A percentile compares a stretch with the other conserved stretches of the same genome.
These are phyloP conservation scores for Neonectria hederae DNA, from an alignment of 2,329 filamentous ascomycete species.

Conservation along the genomic window DNA sequence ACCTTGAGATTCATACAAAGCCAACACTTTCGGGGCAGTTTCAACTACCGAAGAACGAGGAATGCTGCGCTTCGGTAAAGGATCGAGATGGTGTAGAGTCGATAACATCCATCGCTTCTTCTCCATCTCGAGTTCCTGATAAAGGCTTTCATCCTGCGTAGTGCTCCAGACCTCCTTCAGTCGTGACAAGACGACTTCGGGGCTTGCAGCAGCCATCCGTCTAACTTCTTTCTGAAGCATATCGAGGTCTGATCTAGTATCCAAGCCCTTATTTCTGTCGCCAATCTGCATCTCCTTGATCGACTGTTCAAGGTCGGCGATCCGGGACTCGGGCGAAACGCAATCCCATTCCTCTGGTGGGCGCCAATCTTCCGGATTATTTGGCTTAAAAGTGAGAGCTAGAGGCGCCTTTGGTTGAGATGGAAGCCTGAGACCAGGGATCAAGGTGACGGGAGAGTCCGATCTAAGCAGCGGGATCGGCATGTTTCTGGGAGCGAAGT, in stretches of 20 bases:
- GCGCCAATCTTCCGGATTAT: slow-evolving; percentile 56
- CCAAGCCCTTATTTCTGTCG: neutral
- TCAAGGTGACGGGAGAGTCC: slow-evolving; percentile 28
- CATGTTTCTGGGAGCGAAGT: slow-evolving; percentile 22
- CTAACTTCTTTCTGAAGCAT: slow-evolving; percentile 28
- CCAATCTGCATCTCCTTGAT: slow-evolving; percentile 3
- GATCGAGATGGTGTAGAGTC: slow-evolving; percentile 59
- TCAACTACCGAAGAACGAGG: neutral
- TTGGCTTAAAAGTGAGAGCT: slow-evolving; percentile 43
- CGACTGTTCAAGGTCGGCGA: neutral
- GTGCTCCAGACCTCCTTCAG: slow-evolving; percentile 53
- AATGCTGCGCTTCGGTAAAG: slow-evolving; percentile 37
- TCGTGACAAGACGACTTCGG: slow-evolving; percentile 60
- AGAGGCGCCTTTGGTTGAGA: slow-evolving; percentile 20
- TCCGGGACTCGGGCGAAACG: slow-evolving; percentile 12
- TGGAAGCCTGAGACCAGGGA: slow-evolving; percentile 18
- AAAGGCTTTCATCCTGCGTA: slow-evolving; percentile 18
- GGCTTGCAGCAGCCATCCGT: slow-evolving; percentile 35
- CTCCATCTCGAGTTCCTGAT: slow-evolving; percentile 56
- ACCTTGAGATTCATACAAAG: slow-evolving; percentile 64
- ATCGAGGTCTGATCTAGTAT: slow-evolving; percentile 1
- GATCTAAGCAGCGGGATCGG: slow-evolving; percentile 25
- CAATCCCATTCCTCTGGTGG: slow-evolving; percentile 56
- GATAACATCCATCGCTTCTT: slow-evolving; percentile 70
- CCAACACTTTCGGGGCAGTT: slow-evolving; percentile 50